Evolutionary conservation across 768 basidiomycete species (phyloP).

Genomic region (Mycena floridula): DNA sequence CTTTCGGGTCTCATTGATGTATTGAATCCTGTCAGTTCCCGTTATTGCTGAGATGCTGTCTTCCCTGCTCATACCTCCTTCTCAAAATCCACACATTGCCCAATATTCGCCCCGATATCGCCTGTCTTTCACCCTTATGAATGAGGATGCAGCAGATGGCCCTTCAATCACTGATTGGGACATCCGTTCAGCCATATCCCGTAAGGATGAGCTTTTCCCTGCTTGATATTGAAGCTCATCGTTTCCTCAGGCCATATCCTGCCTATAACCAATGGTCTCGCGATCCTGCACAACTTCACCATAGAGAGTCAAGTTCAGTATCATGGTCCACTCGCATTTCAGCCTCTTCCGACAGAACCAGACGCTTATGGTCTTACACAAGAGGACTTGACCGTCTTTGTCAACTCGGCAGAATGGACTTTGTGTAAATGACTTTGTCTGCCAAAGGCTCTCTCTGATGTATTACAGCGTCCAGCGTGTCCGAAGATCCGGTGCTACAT

Average conservation of each 20-base stretch:
- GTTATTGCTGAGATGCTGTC: constrained; percentile 24
- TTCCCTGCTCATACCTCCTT: constrained; percentile 27
- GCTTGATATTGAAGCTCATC: not conserved
- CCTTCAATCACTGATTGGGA: constrained; percentile 66
- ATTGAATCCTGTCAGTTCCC: constrained; percentile 9
- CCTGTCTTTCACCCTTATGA: constrained; percentile 87
- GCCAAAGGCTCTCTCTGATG: not conserved
- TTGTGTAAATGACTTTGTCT: constrained; percentile 52
- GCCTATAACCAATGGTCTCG: constrained; percentile 57
- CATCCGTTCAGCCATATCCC: constrained; percentile 50
- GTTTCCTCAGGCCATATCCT: constrained; percentile 53
- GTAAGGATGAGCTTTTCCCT: constrained; percentile 37
- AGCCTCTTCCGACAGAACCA: constrained; percentile 39
- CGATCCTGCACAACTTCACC: constrained; percentile 79
- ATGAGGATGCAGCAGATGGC: constrained; percentile 78
- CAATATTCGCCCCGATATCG: constrained; percentile 82
- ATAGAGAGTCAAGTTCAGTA: constrained; percentile 93
- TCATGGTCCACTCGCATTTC: constrained; percentile 84
- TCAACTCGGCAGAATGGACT: constrained; percentile 96
- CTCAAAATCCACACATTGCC: constrained; percentile 39
- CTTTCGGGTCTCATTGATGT: constrained; percentile 3
- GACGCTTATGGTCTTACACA: constrained; percentile 54
- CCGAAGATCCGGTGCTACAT: constrained; percentile 90
- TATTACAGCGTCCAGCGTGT: constrained; percentile 76
- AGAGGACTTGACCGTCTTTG: constrained; percentile 86